These are phyloP conservation scores for Pichia heedii DNA, from an alignment of 805 yeast species.

Conservation along the genomic window DNA sequence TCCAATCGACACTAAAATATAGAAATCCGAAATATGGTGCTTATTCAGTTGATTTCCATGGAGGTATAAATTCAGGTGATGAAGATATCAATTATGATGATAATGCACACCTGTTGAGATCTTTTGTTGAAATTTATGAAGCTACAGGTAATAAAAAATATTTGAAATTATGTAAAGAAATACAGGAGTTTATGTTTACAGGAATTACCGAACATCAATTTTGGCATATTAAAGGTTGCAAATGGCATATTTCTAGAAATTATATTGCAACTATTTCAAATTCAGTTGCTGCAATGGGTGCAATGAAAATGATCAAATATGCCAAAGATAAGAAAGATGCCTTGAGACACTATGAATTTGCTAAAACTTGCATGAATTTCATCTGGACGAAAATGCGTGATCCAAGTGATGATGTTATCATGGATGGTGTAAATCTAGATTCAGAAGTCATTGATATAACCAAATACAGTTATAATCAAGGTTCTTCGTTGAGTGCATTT, in stretches of 20 bases:
- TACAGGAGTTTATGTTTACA: conserved; percentile 53
- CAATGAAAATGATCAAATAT: conserved; percentile 50
- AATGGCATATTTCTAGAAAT: conserved; percentile 55
- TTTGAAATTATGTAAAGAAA: conserved; percentile 47
- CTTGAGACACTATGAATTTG: conserved; percentile 43
- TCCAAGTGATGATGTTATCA: conserved; percentile 43
- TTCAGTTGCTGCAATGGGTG: conserved; percentile 61
- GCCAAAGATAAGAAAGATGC: conserved; percentile 34
- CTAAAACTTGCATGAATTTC: conserved; percentile 53
- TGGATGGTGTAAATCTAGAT: conserved; percentile 51
- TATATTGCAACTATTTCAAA: conserved; percentile 44
- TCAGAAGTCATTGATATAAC: conserved; percentile 35
- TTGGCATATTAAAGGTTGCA: conserved; percentile 48
- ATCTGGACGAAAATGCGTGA: conserved; percentile 43
- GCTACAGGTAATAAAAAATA: conserved; percentile 48
- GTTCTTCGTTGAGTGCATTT: conserved; percentile 52
- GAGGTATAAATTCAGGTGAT: conserved; percentile 31
- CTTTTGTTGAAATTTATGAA: conserved; percentile 56
- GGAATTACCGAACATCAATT: conserved; percentile 46
- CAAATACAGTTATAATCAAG: conserved; percentile 63
- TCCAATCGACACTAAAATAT: conserved; percentile 41
- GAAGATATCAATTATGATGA: conserved; percentile 68
- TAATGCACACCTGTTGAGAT: conserved; percentile 66
- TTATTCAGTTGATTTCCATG: conserved; percentile 40
- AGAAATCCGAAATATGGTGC: conserved; percentile 43